Evolutionary conservation across 306 rosid species (phyloP).

Genomic region (Amphicarpaea edgeworthii): DNA sequence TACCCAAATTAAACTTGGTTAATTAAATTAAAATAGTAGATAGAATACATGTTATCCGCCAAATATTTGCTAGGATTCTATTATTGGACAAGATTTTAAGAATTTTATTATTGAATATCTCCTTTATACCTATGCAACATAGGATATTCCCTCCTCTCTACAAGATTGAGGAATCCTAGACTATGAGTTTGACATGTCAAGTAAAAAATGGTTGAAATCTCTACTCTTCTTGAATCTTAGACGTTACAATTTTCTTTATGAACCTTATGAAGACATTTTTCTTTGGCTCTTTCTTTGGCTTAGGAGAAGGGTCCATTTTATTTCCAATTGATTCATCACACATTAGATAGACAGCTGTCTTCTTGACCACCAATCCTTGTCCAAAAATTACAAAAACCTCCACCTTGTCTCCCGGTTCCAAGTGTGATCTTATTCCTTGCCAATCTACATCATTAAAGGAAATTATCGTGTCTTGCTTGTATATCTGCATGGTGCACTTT

Average conservation of each 20-base stretch:
- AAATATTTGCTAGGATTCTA: no score
- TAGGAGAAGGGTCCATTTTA: background rate
- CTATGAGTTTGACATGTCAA: no score
- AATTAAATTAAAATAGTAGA: no score
- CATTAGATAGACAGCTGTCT: constrained; percentile 4
- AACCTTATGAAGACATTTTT: no score
- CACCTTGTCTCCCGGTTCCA: constrained; percentile 12
- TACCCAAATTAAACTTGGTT: background rate
- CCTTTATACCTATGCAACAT: no score
- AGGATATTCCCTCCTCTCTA: no score
- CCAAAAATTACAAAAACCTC: constrained; percentile 24
- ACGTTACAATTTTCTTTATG: no score
- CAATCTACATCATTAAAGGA: constrained; percentile 43
- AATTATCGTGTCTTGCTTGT: background rate
- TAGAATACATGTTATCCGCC: background rate
- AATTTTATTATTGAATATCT: no score
- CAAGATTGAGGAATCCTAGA: no score
- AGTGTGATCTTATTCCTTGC: constrained; percentile 8
- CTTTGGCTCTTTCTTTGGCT: background rate
- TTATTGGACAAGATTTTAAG: no score
- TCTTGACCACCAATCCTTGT: constrained; percentile 5
- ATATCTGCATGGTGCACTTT: background rate
- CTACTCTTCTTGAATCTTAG: no score
- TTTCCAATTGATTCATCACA: background rate
- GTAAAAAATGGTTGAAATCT: no score